These are phyloP conservation scores for Melanomma pulvis-pyrius DNA, from an alignment of 495 filamentous ascomycete species.

Conservation along the genomic window DNA sequence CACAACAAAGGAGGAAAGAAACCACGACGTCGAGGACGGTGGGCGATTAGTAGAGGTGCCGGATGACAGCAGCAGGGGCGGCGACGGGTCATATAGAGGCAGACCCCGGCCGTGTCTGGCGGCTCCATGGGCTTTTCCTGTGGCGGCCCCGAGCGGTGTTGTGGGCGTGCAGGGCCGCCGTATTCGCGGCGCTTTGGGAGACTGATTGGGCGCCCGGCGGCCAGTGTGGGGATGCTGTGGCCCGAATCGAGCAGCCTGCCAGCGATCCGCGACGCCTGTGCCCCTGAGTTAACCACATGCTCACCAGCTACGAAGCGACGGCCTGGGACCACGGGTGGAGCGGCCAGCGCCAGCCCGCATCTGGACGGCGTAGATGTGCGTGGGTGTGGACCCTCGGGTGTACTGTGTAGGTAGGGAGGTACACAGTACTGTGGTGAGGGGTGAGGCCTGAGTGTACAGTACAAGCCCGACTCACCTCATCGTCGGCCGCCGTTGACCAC, in stretches of 20 bases:
- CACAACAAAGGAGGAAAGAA: neutral
- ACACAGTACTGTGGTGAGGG: neutral
- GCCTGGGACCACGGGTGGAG: too few relatives aligned
- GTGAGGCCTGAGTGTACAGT: neutral
- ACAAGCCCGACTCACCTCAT: neutral
- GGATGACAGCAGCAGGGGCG: neutral
- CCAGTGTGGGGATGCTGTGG: neutral
- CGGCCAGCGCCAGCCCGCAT: neutral
- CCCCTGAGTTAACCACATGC: neutral
- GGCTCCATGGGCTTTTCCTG: neutral
- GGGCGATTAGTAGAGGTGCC: conserved; percentile 7
- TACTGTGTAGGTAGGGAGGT: too few relatives aligned
- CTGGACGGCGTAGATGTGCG: too few relatives aligned
- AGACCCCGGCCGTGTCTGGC: neutral
- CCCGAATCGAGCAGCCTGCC: neutral
- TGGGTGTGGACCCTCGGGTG: too few relatives aligned
- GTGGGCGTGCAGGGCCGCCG: neutral
- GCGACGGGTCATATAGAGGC: conserved; percentile 2
- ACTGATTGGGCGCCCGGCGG: conserved; percentile 1
- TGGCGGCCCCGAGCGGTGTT: neutral
- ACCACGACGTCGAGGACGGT: conserved; percentile 17
- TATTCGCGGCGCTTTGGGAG: neutral
- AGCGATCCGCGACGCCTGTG: neutral
- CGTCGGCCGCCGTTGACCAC: too few relatives aligned
- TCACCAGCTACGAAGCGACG: neutral